Evolutionary conservation across 495 filamentous ascomycete genomes (phyloP), one percentile per base, ranked within the genome.

Genomic region (Xylaria telfairii): DNA sequence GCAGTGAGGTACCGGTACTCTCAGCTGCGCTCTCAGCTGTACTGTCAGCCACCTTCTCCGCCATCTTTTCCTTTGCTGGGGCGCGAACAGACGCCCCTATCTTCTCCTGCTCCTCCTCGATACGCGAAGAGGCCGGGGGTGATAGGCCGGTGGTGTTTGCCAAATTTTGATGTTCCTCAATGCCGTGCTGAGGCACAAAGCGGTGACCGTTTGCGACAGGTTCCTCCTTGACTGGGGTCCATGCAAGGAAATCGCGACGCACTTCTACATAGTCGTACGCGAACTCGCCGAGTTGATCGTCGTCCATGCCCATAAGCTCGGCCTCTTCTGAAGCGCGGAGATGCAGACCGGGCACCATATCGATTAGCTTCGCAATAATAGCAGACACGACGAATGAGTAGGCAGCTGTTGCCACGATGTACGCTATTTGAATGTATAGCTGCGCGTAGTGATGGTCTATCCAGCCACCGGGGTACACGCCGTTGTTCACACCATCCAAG

Each of bases 261-360:
- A 99, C 96, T 85, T 99, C 96, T 74, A 99, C 96, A 80, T 99
- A 99, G 82, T 99, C 96, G 84, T 99, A 99, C 8, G 96, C 96
- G 78, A 99, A 99, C 81, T 99, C 96, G 77, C 96, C 96, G 42
- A 98, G 91, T 79, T 99, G 96, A 83, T 99, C 96, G 79, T 98
- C 96, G 75, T 99, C 96, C 95, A 98, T 97, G 68, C 96, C 96
- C 63, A 98, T 89, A 24, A 99, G 88, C 81, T 99, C 96, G n/a
- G 96, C 96, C 83, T 99, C 93, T 75, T 97, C 93, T 41, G 90
- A 93, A 13, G 96, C 96, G 56, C 96, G 92, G 69, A 99, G 92
- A 72, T 97, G 88, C 17, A 99, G 87, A 37, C 96, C 96, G 7
- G 96, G 96, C 64, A 96, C 90, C 72, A 89, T 81, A 83, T 99